These are phyloP conservation scores for Mrakia frigida DNA, from an alignment of 768 basidiomycete species.

Conservation along the genomic window DNA sequence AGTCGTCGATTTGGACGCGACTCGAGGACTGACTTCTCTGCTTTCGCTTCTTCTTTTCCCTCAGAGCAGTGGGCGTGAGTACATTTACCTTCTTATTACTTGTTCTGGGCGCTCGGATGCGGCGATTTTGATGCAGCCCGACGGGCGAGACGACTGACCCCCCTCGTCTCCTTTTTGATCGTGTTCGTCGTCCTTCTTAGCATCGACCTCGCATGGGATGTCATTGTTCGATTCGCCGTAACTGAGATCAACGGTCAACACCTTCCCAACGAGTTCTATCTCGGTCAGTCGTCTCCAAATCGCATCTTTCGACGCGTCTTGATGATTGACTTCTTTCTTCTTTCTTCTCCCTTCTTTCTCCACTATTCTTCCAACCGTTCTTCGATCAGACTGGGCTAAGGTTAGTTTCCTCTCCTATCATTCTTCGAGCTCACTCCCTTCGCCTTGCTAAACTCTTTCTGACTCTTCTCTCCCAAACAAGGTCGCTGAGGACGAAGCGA, in stretches of 20 bases:
- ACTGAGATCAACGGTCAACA: slow-evolving; percentile 46
- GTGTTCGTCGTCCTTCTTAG: background rate
- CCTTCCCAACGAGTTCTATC: slow-evolving; percentile 68
- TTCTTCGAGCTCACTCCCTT: background rate
- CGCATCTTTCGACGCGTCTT: no score
- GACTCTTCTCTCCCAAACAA: no score
- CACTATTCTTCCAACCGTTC: background rate
- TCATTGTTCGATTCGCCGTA: slow-evolving; percentile 68
- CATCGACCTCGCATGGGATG: slow-evolving; percentile 81
- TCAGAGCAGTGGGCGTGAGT: slow-evolving; percentile 78
- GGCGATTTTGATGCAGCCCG: no score
- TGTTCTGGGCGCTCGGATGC: no score
- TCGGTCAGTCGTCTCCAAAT: slow-evolving; percentile 41
- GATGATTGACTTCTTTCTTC: no score
- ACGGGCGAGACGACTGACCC: no score
- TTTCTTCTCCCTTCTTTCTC: background rate
- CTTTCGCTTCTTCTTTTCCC: background rate
- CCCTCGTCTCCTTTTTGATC: background rate
- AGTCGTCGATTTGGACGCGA: no score
- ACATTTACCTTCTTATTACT: no score
- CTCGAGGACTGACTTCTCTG: no score
- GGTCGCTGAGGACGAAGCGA: slow-evolving; percentile 68
- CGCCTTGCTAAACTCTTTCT: no score
- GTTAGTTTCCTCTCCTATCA: slow-evolving; percentile 35
- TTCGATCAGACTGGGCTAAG: slow-evolving; percentile 57